Evolutionary conservation across 2,329 filamentous ascomycete genomes (phyloP).

Genomic region (Ascochyta clinopodiicola): DNA sequence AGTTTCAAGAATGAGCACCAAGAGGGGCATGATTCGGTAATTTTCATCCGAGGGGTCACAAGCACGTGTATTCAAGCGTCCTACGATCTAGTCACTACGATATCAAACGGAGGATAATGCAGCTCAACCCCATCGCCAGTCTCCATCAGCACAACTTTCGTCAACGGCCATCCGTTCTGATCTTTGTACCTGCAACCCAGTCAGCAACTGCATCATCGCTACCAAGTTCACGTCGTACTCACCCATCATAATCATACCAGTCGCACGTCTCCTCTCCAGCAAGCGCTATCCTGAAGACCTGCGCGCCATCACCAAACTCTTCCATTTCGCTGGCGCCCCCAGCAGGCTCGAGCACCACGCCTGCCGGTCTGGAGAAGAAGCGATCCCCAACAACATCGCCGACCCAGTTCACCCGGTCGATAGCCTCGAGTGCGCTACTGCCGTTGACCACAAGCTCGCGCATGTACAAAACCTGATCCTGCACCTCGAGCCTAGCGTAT

Average conservation of each 20-base stretch:
- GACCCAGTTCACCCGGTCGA: slow-evolving; percentile 38
- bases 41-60: not conserved
- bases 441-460: slow-evolving; percentile 38
- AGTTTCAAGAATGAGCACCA: too few species aligned
- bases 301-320: slow-evolving; percentile 33
- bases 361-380: slow-evolving; percentile 32
- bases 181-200: slow-evolving; percentile 33
- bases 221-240: not conserved
- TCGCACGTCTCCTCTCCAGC: slow-evolving; percentile 36
- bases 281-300: slow-evolving; percentile 37
- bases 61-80: not conserved
- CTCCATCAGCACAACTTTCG: slow-evolving; percentile 38
- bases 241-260: slow-evolving; percentile 45
- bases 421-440: slow-evolving; percentile 35
- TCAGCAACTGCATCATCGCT: not conserved
- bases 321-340: slow-evolving; percentile 32
- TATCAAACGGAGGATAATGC: slow-evolving; percentile 41
- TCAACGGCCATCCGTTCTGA: slow-evolving; percentile 39
- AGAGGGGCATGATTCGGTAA: too few species aligned
- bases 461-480: slow-evolving; percentile 37
- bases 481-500: slow-evolving; percentile 32
- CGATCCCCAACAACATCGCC: slow-evolving; percentile 14
- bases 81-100: slow-evolving; percentile 19
- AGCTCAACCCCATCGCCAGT: slow-evolving; percentile 26
- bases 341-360: slow-evolving; percentile 35